Base-by-base conservation (phyloP, 768 basidiomycete species). In the Botryobasidium botryosum region DNA sequence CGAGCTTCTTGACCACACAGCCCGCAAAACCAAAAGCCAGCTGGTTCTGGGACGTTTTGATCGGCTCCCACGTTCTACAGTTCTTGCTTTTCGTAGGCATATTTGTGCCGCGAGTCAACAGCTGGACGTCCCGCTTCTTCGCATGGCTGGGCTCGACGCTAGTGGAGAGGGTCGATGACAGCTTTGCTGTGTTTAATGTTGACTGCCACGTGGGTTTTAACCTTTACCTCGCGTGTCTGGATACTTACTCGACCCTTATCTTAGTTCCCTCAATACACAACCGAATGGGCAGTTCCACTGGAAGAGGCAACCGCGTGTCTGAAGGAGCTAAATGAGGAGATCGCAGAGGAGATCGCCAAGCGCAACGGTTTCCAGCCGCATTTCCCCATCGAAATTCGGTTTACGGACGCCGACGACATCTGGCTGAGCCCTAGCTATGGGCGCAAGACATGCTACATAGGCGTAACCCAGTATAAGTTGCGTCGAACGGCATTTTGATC, bases 391-490 rank as follows among this genome's bases (percentile, higher is more conserved):
- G 94, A 97, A 64, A 74, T 99, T 43, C 74, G 94, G 7, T 90
- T 85, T 59, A 80, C 86, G 35, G 75, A 76, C 12, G 67, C 69
- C 20, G 94, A 97, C 60, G 85, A 94, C 56, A 83, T 94, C 43
- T 96, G 86, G 86, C 68, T 99, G 26, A 87, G 83, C 58, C 94
- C 94, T 2, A 79, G 80, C 55, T 75, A 74, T 56, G 79, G 78
- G 43, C 70, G 75, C 46, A 66, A 63, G 57, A 90, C 82, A 6
- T 82, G 79, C 53, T 99, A 90, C 83, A 85, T 99, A 48, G 94
- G 94, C n/a, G 75, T 97, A 43, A 74, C 94, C n/a, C 86, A 91
- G 56, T 99, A 78, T 66, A 87, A 86, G 92, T 96, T 15, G 35
- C 42, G 31, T 27, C 40, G 26, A 28, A 33, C 24, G 21, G 1